Conservation (phyloP, 2,329 filamentous ascomycete species). For the Aspergillus brasiliensis region DNA sequence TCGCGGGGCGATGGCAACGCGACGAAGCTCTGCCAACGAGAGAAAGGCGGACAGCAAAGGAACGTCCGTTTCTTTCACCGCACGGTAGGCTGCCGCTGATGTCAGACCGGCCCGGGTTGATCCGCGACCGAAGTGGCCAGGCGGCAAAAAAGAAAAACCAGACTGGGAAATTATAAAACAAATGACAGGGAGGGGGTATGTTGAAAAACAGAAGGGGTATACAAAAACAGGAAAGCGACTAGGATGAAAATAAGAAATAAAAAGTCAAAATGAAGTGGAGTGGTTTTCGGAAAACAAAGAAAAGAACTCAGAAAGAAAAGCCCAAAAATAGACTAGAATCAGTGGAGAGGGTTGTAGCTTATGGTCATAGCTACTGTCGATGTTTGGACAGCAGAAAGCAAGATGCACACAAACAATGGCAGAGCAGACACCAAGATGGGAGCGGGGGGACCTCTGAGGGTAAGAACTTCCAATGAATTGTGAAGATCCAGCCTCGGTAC, state of each 20-base stretch:
- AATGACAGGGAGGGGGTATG: background rate
- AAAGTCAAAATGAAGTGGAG: constrained; percentile 4
- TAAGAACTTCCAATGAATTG: constrained; percentile 14
- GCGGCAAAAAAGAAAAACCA: background rate
- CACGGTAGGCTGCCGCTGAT: constrained; percentile 28
- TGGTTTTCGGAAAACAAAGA: constrained; percentile 11
- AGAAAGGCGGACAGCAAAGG: constrained; percentile 18
- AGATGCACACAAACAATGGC: background rate
- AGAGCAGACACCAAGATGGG: constrained; percentile 11
- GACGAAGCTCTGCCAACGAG: constrained; percentile 24
- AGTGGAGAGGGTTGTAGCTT: constrained; percentile 10
- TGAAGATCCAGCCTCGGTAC: constrained; percentile 7
- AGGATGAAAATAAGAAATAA: background rate
- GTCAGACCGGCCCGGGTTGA: constrained; percentile 29
- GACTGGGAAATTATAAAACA: background rate
- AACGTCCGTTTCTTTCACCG: constrained; percentile 18
- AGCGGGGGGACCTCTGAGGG: constrained; percentile 1
- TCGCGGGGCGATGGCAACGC: constrained; percentile 20
- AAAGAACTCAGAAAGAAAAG: constrained; percentile 9
- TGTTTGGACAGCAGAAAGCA: background rate
- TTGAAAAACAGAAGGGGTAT: no score
- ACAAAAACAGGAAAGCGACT: no score
- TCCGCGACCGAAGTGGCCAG: constrained; percentile 18
- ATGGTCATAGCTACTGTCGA: background rate
- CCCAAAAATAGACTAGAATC: constrained; percentile 19